A percentile compares a stretch with the other conserved stretches of the same genome.
Conservation (phyloP, 148 eudicot genomes). For the Heliosperma pusillum region DNA sequence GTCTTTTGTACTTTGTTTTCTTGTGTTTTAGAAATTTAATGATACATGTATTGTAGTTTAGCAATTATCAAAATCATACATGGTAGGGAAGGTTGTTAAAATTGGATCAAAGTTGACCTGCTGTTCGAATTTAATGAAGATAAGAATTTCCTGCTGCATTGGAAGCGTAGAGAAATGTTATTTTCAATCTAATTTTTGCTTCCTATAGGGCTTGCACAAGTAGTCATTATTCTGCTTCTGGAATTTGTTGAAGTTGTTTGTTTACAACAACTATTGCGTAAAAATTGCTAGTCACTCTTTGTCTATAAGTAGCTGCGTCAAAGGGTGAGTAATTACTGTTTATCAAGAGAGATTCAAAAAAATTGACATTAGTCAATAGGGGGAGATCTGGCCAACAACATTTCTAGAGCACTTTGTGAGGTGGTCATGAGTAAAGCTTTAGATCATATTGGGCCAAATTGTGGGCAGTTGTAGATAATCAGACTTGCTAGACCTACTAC, state of each 20-base stretch:
- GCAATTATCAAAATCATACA: not conserved
- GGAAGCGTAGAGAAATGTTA: no score
- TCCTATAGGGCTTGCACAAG: no score
- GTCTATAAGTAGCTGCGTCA: not conserved
- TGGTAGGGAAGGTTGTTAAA: not conserved
- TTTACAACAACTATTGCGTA: not conserved
- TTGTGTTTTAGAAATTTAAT: not conserved
- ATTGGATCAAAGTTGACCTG: not conserved
- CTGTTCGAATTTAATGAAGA: not conserved
- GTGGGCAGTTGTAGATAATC: not conserved
- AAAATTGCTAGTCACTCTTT: not conserved
- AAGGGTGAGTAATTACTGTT: not conserved
- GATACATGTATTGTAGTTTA: not conserved
- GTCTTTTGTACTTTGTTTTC: no score
- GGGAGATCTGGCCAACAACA: not conserved
- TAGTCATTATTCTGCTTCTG: no score
- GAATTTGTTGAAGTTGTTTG: not conserved
- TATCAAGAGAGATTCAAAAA: not conserved
- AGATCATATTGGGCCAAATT: not conserved
- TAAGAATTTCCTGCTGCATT: no score
- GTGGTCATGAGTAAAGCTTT: not conserved
- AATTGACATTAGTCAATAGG: not conserved
- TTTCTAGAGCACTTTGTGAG: not conserved
- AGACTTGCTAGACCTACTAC: no score
- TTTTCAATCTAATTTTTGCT: no score